These are phyloP conservation scores for Apiospora sp. DNA, from an alignment of 2,329 filamentous ascomycete species.

Conservation along the genomic window DNA sequence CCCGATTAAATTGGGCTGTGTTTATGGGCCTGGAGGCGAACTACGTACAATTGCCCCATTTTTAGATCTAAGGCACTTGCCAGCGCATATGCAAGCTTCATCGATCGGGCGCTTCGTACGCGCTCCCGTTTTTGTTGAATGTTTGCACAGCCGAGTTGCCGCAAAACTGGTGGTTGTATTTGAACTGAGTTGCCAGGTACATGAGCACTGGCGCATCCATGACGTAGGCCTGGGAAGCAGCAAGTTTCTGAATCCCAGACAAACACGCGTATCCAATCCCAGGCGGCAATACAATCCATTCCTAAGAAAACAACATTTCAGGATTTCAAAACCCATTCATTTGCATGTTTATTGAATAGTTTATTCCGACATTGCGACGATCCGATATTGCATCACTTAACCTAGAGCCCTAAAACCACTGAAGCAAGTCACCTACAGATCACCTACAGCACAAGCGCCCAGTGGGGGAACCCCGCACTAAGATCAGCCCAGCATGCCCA, in stretches of 20 bases:
- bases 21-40: background rate
- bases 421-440: background rate
- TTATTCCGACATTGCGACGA: background rate
- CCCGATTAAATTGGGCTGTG: background rate
- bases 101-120: background rate
- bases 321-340: background rate
- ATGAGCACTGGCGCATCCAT: background rate
- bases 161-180: background rate
- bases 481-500: slow-evolving; percentile 4
- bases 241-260: background rate
- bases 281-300: background rate
- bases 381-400: background rate
- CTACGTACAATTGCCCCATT: background rate
- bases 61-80: background rate
- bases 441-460: background rate
- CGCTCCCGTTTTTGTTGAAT: background rate
- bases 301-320: background rate
- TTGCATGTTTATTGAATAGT: background rate
- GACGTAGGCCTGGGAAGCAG: background rate
- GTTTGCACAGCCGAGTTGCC: background rate
- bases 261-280: background rate
- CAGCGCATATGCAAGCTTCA: background rate
- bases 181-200: slow-evolving; percentile 15
- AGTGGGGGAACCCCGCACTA: slow-evolving; percentile 5
- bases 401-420: background rate